Percentiles rank a stretch among this genome's conserved stretches.
Conservation (phyloP, 2,329 filamentous ascomycete genomes). For the Phialophora macrospora region DNA sequence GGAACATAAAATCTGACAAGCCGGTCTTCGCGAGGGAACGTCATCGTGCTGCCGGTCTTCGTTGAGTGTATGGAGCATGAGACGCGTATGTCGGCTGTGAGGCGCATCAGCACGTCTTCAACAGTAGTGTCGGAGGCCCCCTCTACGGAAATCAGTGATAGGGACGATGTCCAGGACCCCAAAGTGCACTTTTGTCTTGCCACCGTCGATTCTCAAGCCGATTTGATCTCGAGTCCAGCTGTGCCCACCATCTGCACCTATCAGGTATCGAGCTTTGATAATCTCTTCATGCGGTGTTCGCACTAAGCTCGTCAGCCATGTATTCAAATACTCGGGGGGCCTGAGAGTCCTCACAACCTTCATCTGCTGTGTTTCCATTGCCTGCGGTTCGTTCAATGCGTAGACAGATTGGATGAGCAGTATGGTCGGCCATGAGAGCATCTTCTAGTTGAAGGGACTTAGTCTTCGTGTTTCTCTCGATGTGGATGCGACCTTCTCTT, state of each 20-base stretch:
- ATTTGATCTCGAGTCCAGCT: conserved; percentile 67
- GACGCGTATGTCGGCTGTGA: conserved; percentile 58
- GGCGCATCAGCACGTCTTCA: not conserved
- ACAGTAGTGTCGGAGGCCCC: not conserved
- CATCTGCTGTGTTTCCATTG: conserved; percentile 43
- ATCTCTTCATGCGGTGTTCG: not conserved
- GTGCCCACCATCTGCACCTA: conserved; percentile 72
- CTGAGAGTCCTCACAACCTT: conserved; percentile 19
- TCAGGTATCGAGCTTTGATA: conserved; percentile 50
- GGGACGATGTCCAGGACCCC: conserved; percentile 59
- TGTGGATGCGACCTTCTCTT: not conserved
- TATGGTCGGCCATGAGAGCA: conserved; percentile 58
- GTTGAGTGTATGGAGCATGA: conserved; percentile 64
- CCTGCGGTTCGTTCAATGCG: conserved; percentile 51
- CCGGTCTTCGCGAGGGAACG: conserved; percentile 68
- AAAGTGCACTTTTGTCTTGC: conserved; percentile 55
- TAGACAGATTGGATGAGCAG: conserved; percentile 60
- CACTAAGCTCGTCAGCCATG: not conserved
- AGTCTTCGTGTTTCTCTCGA: conserved; percentile 54
- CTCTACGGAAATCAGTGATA: conserved; percentile 58
- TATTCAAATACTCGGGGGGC: not conserved
- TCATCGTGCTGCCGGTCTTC: conserved; percentile 63
- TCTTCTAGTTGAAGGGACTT: conserved; percentile 43
- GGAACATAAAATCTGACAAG: conserved; percentile 59
- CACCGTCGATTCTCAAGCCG: conserved; percentile 61